Evolutionary conservation across 2,329 filamentous ascomycete species (phyloP), one percentile per base, ranked within the genome.

Genomic region (Phyllosticta paracitricarpa): DNA sequence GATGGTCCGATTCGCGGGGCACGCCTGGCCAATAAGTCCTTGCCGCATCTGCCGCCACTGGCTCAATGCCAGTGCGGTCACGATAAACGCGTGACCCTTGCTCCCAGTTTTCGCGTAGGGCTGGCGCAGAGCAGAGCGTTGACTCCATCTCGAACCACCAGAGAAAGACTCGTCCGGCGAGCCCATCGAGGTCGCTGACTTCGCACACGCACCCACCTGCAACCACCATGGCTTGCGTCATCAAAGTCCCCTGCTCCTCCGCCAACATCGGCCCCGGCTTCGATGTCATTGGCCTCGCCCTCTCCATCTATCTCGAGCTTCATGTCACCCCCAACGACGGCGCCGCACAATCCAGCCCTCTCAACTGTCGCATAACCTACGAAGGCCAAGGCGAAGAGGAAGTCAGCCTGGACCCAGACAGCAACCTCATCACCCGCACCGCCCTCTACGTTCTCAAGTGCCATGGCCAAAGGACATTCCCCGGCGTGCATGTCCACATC

Each of bases 191-290:
- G 35, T 30, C 24, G 24, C 35, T 25, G 48, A 33, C 54, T 48
- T 19, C 51, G 26, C 51, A 40, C 28, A 33, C 33, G 17, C 25
- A n/a, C 8, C 12, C 53, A n/a, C n/a, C n/a, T n/a, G n/a, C n/a
- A 5, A n/a, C 33, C 53, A 56, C 56, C 60, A 61, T 61, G 60
- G 55, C 60, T 14, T 30, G 25, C 52, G 55, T 89, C 67, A 89
- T 91, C 80, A 85, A 83, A 77, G 90, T 91, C 64, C 93, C 93
- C 66, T 95, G 90, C 79, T 97, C 93, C 63, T 97, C 92, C 64
- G 93, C 93, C 78, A 97, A 97, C 80, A 97, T 97, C 72, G 93
- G 81, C 67, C 93, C 93, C 56, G 93, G 93, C 63, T 99, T 97
- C 81, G 93, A 99, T 80, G 93, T 97, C 69, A 96, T 97, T 73